phyloP scores from a whole-genome alignment of 1,284 basidiomycete genomes.

The Sanghuangporus baumii region DNA sequence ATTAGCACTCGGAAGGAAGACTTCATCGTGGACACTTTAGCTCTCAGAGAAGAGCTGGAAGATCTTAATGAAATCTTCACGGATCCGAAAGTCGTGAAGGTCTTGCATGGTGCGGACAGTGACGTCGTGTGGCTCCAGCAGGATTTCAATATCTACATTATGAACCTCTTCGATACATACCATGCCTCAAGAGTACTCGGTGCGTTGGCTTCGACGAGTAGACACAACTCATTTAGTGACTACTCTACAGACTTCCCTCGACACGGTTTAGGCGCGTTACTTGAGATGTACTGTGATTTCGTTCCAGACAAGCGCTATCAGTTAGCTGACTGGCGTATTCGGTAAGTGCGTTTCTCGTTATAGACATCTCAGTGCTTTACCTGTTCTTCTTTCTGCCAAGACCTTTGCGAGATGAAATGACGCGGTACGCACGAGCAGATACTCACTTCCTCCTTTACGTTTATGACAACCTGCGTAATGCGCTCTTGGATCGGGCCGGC shows the following conservation, averaged over 20 bases:
- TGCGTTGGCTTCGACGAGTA: conserved; percentile 27
- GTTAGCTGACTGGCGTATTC: conserved; percentile 94
- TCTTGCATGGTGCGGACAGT: conserved; percentile 90
- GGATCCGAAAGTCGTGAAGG: conserved; percentile 83
- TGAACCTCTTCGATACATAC: conserved; percentile 95
- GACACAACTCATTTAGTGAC: background rate
- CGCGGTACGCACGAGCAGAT: conserved; percentile 89
- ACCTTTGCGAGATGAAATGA: conserved; percentile 86
- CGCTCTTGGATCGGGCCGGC: conserved; percentile 62
- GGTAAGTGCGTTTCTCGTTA: conserved; percentile 37
- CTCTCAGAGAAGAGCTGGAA: conserved; percentile 72
- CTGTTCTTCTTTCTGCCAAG: conserved; percentile 31
- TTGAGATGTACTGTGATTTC: conserved; percentile 90
- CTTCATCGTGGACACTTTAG: conserved; percentile 82
- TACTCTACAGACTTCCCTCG: conserved; percentile 62
- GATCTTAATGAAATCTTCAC: conserved; percentile 76
- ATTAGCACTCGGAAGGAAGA: conserved; percentile 82
- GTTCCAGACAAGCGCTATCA: conserved; percentile 96
- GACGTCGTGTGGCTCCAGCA: conserved; percentile 97
- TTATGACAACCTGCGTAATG: conserved; percentile 89
- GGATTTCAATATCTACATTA: conserved; percentile 90
- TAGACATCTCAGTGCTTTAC: background rate
- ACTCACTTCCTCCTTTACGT: conserved; percentile 93
- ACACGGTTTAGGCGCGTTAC: conserved; percentile 78
- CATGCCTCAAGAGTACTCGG: conserved; percentile 87